Evolutionary conservation across 2,329 filamentous ascomycete genomes (phyloP).

Genomic region (Alternaria postmessia): DNA sequence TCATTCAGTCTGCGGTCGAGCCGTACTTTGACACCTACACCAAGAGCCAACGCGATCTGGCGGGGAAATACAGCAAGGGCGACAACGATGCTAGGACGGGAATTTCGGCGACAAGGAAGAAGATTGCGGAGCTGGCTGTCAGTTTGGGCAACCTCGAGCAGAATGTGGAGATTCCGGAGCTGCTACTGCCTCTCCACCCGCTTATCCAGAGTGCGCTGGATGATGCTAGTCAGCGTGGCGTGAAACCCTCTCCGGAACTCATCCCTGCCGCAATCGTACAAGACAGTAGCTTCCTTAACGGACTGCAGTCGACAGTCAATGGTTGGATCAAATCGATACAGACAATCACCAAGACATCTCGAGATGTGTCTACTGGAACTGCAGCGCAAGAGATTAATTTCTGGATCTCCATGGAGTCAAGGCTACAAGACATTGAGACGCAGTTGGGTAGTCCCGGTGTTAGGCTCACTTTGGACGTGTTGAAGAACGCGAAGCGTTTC

Average conservation of each 20-base stretch:
- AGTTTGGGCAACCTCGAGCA: conserved; percentile 92
- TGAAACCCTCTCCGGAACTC: conserved; percentile 77
- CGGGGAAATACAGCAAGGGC: conserved; percentile 70
- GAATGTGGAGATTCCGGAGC: conserved; percentile 95
- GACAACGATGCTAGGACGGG: conserved; percentile 93
- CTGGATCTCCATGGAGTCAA: conserved; percentile 96
- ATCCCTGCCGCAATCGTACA: conserved; percentile 79
- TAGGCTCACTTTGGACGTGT: conserved; percentile 86
- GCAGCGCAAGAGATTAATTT: conserved; percentile 99
- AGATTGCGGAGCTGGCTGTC: conserved; percentile 91
- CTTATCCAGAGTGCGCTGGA: conserved; percentile 86
- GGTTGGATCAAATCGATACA: conserved; percentile 99
- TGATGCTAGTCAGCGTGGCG: conserved; percentile 72
- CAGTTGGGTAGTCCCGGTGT: conserved; percentile 91
- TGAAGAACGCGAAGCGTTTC: conserved; percentile 97
- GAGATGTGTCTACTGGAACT: conserved; percentile 79
- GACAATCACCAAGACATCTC: conserved; percentile 90
- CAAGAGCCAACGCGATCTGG: conserved; percentile 62
- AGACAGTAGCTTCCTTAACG: conserved; percentile 92
- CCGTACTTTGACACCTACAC: conserved; percentile 98
- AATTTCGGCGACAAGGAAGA: conserved; percentile 96
- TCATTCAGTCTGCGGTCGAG: conserved; percentile 88
- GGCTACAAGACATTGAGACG: conserved; percentile 87
- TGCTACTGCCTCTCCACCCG: conserved; percentile 86
- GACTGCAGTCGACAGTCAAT: conserved; percentile 91